These are phyloP conservation scores for Cordyceps militaris DNA, from an alignment of 2,329 filamentous ascomycete species.

Conservation along the genomic window DNA sequence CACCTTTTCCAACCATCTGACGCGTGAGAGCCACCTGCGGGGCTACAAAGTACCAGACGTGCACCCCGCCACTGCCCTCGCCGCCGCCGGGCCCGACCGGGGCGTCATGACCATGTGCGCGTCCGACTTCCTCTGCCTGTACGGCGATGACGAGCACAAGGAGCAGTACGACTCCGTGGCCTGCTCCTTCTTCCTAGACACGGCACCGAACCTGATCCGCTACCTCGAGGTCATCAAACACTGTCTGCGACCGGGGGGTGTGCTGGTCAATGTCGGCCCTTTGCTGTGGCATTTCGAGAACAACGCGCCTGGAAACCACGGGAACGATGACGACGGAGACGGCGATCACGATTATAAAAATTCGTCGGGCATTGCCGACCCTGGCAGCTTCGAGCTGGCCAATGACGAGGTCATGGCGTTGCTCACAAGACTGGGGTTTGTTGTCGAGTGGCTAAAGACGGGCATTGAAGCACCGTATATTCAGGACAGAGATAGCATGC, in stretches of 20 bases:
- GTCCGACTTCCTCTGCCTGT: slow-evolving; percentile 86
- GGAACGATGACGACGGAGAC: slow-evolving; percentile 44
- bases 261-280: slow-evolving; percentile 87
- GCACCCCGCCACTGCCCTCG: slow-evolving; percentile 56
- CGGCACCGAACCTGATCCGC: slow-evolving; percentile 82
- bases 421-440: slow-evolving; percentile 69
- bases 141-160: slow-evolving; percentile 56
- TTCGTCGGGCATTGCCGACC: slow-evolving; percentile 70
- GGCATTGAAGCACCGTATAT: slow-evolving; percentile 75
- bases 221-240: slow-evolving; percentile 79
- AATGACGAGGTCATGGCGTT: slow-evolving; percentile 81
- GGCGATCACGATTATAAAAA: slow-evolving; percentile 41
- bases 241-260: slow-evolving; percentile 68
- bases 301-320: slow-evolving; percentile 52
- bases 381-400: slow-evolving; percentile 82
- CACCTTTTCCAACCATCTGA: slow-evolving; percentile 78
- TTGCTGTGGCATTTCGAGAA: slow-evolving; percentile 94
- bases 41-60: slow-evolving; percentile 73
- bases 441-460: slow-evolving; percentile 55
- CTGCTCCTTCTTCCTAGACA: slow-evolving; percentile 94
- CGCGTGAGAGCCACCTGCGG: slow-evolving; percentile 66
- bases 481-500: slow-evolving; percentile 75
- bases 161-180: slow-evolving; percentile 72
- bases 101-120: slow-evolving; percentile 88
- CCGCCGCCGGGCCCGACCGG: slow-evolving; percentile 21